A percentile compares a stretch with the other conserved stretches of the same genome.
These are phyloP conservation scores for Crithidia sp. DNA, from an alignment of 208 protist genomes.

Conservation along the genomic window DNA sequence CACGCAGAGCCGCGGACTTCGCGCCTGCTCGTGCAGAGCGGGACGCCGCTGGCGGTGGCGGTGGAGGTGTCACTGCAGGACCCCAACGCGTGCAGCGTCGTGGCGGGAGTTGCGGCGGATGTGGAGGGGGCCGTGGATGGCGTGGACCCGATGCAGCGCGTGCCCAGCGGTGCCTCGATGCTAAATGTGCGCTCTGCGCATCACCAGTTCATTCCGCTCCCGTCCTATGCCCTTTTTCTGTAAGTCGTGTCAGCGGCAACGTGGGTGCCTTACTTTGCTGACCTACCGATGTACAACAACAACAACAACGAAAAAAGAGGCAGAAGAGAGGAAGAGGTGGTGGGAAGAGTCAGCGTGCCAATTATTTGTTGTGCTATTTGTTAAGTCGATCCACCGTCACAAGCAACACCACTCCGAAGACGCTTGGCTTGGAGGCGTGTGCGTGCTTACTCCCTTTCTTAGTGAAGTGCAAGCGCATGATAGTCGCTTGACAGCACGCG, in stretches of 20 bases:
- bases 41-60: neutral
- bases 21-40: constrained; percentile 28
- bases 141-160: neutral
- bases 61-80: constrained; percentile 15
- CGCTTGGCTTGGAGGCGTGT: no score
- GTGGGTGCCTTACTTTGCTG: no score
- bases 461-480: no score
- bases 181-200: constrained; percentile 22
- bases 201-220: constrained; percentile 23
- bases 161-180: constrained; percentile 23
- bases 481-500: no score
- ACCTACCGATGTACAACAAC: no score
- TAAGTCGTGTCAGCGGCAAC: neutral
- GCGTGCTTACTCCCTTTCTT: no score
- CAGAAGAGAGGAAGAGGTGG: no score
- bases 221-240: constrained; percentile 26
- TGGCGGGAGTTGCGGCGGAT: neutral
- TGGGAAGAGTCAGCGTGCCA: no score
- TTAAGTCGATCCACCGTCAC: no score
- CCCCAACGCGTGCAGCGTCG: neutral
- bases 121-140: neutral
- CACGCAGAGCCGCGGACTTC: neutral
- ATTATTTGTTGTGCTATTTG: constrained; percentile 1
- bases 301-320: no score
- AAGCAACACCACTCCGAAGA: no score